A percentile compares a stretch with the other conserved stretches of the same genome.
phyloP scores from a whole-genome alignment of 73 alveolate species.

The Paraurostyla sp. region DNA sequence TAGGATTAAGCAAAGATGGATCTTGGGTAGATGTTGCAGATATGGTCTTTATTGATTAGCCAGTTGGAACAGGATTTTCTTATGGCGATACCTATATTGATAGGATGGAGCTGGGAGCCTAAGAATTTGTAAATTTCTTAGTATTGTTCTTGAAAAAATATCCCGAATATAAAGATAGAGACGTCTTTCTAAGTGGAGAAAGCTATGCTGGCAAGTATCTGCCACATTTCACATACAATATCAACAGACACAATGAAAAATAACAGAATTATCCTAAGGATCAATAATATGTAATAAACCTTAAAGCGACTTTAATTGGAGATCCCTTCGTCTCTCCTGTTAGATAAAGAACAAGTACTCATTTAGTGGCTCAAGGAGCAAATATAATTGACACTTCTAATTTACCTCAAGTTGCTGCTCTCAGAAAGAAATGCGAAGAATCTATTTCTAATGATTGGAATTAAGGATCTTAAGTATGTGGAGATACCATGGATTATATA shows the following conservation, averaged over 20 bases:
- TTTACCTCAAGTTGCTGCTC: constrained; percentile 34
- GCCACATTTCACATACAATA: constrained; percentile 82
- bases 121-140: constrained; percentile 76
- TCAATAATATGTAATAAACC: constrained; percentile 1
- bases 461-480: constrained; percentile 6
- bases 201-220: constrained; percentile 92
- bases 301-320: constrained; percentile 34
- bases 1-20: constrained; percentile 28
- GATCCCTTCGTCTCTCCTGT: constrained; percentile 63
- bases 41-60: constrained; percentile 86
- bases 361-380: constrained; percentile 25
- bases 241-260: constrained; percentile 52
- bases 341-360: constrained; percentile 25
- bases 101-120: constrained; percentile 46
- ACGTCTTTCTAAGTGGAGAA: constrained; percentile 90
- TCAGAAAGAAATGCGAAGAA: constrained; percentile 44
- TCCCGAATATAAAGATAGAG: constrained; percentile 76
- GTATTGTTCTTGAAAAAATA: constrained; percentile 70
- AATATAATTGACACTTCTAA: constrained; percentile 10
- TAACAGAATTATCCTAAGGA: not conserved
- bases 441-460: constrained; percentile 26
- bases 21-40: constrained; percentile 89
- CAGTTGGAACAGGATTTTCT: constrained; percentile 92
- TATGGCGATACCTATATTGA: constrained; percentile 19
- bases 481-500: constrained; percentile 20